These are phyloP conservation scores for Solanum virginianum DNA, from an alignment of 257 asterid genomes.

Conservation along the genomic window DNA sequence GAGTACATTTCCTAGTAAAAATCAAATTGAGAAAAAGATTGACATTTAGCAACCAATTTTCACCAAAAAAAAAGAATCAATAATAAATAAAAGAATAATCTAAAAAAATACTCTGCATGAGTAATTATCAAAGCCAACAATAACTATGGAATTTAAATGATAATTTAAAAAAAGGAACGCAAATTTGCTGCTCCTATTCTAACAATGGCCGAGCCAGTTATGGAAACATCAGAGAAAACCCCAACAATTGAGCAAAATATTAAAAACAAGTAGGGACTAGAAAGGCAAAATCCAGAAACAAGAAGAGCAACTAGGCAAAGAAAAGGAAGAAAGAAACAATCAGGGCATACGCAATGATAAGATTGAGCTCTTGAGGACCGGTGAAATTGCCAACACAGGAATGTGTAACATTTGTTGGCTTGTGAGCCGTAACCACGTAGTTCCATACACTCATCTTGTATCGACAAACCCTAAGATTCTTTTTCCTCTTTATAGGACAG, in stretches of 20 bases:
- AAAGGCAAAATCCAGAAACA: neutral
- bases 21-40: neutral
- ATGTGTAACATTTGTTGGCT: slow-evolving; percentile 94
- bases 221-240: neutral
- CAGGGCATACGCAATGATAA: slow-evolving; percentile 52
- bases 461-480: neutral
- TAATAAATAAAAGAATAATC: neutral
- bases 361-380: slow-evolving; percentile 87
- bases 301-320: neutral
- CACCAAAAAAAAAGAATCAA: neutral
- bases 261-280: neutral
- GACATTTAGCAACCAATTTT: neutral
- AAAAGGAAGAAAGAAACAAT: neutral
- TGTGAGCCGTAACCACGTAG: slow-evolving; percentile 99
- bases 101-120: neutral
- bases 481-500: neutral
- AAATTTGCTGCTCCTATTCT: neutral
- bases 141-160: neutral
- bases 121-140: neutral
- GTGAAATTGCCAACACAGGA: slow-evolving; percentile 98
- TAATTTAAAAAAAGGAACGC: neutral
- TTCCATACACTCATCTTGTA: slow-evolving; percentile 83
- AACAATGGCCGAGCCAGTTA: neutral
- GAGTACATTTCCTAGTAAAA: slow-evolving; percentile 76
- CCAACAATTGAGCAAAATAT: neutral